phyloP scores from a whole-genome alignment of 2,329 filamentous ascomycete genomes.

The Cladophialophora chaetospira region DNA sequence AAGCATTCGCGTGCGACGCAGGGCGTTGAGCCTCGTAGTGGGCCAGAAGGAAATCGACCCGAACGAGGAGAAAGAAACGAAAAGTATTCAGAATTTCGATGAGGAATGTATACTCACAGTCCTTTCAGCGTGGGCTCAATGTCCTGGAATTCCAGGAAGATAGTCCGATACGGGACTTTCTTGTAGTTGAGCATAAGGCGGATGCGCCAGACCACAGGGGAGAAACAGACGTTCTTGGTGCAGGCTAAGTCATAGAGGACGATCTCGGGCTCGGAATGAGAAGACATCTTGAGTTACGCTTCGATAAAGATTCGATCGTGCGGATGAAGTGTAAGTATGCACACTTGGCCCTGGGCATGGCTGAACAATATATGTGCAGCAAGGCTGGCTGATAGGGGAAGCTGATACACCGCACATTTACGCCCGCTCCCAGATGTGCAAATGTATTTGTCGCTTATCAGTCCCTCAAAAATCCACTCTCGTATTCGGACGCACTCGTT shows the following conservation, averaged over 20 bases:
- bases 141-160: conserved; percentile 49
- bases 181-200: conserved; percentile 51
- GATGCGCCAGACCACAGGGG: conserved; percentile 47
- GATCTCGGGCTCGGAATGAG: conserved; percentile 39
- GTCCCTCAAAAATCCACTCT: no score
- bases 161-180: conserved; percentile 43
- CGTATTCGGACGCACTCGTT: no score
- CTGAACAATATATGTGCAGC: no score
- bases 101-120: conserved; percentile 38
- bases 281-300: conserved; percentile 33
- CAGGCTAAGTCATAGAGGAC: conserved; percentile 47
- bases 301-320: no score
- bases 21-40: background rate
- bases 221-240: conserved; percentile 46
- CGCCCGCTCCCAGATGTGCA: no score
- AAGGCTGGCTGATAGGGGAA: no score
- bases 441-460: no score
- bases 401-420: no score
- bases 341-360: no score
- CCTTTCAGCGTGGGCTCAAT: conserved; percentile 47
- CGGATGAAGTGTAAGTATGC: no score
- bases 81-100: conserved; percentile 8
- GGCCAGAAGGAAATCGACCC: background rate
- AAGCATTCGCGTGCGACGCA: no score
- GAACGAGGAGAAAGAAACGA: background rate